Evolutionary conservation across 768 basidiomycete genomes (phyloP).

Genomic region (Mycena pura): DNA sequence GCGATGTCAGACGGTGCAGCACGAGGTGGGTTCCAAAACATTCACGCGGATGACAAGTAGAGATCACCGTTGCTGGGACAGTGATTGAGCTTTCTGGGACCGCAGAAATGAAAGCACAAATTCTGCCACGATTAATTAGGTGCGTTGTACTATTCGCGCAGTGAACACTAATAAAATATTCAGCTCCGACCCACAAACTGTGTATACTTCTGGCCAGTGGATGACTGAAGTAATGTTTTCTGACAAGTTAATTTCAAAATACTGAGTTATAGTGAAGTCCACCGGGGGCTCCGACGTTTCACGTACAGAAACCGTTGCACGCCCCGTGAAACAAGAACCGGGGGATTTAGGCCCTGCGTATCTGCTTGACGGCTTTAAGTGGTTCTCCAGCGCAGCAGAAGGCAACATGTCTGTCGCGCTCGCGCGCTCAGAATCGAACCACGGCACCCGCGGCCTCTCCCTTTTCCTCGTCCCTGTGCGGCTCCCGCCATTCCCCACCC

Average conservation of each 20-base stretch:
- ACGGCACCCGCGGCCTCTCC: constrained; percentile 71
- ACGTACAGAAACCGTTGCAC: constrained; percentile 71
- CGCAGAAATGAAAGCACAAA: constrained; percentile 59
- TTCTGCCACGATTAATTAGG: constrained; percentile 70
- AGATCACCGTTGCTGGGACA: background rate
- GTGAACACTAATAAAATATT: background rate
- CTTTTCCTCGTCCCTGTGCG: constrained; percentile 77
- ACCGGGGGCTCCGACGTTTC: constrained; percentile 65
- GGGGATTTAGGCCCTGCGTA: constrained; percentile 46
- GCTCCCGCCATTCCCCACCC: constrained; percentile 53
- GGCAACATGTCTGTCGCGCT: constrained; percentile 74
- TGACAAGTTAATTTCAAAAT: constrained; percentile 30
- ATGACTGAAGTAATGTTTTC: constrained; percentile 69
- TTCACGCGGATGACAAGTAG: background rate
- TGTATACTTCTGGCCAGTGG: constrained; percentile 84
- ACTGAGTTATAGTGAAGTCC: no score
- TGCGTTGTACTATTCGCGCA: constrained; percentile 24
- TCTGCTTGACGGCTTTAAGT: constrained; percentile 74
- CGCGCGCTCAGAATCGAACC: constrained; percentile 67
- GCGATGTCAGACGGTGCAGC: constrained; percentile 85
- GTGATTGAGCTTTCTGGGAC: constrained; percentile 74
- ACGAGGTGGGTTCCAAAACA: constrained; percentile 45
- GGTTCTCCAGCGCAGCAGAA: constrained; percentile 87
- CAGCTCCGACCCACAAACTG: constrained; percentile 65
- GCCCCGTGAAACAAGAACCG: constrained; percentile 30